Evolutionary conservation across 169 alveolate species (phyloP).

Genomic region (Cryptosporidium canis): DNA sequence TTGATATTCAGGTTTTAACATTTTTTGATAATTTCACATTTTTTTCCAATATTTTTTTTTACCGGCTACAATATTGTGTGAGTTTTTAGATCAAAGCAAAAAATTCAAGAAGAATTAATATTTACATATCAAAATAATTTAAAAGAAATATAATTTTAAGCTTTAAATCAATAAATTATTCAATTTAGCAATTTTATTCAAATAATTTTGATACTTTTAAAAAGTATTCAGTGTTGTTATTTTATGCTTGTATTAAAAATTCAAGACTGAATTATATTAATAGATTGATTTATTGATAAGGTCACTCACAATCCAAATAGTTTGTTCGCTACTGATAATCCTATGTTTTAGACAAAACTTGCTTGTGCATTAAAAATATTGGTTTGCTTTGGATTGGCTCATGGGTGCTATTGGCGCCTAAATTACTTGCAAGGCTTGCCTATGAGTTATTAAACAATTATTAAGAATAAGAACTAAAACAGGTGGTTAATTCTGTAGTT

Average conservation of each 20-base stretch:
- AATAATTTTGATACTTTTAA: not conserved
- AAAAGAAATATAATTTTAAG: not conserved
- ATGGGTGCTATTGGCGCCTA: conserved; percentile 73
- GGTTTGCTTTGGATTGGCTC: conserved; percentile 34
- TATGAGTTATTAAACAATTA: conserved; percentile 2
- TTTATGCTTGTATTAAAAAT: not conserved
- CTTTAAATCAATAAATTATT: not conserved
- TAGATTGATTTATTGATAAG: not conserved
- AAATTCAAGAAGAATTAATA: not conserved
- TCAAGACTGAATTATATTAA: not conserved
- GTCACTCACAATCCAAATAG: not conserved
- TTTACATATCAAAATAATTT: not conserved
- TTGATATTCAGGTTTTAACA: conserved; percentile 64
- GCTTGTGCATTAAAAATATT: conserved; percentile 22
- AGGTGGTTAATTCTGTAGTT: not conserved
- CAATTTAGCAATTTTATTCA: not conserved
- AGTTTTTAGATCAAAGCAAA: conserved; percentile 38
- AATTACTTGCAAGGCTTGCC: conserved; percentile 66
- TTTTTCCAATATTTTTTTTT: not conserved
- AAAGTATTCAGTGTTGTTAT: not conserved
- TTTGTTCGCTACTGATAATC: not conserved
- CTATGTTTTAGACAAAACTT: conserved; percentile 54
- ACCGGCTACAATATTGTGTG: conserved; percentile 43
- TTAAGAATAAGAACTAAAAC: not conserved
- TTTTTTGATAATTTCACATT: not conserved